Percentiles rank a stretch among this genome's conserved stretches.
Evolutionary conservation across 305 asterid species (phyloP).

Genomic region (Fraxinus angustifolia): DNA sequence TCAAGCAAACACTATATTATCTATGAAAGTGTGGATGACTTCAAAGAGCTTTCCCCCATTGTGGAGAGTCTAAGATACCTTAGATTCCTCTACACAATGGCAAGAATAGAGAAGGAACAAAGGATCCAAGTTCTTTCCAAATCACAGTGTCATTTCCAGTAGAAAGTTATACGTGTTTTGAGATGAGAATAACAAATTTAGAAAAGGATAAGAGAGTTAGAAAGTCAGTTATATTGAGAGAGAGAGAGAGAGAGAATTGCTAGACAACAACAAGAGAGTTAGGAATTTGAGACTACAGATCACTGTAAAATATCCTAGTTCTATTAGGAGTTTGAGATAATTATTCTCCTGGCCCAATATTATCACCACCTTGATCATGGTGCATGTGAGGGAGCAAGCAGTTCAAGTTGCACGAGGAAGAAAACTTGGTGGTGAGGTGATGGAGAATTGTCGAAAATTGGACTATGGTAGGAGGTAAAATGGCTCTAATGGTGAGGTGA

Average conservation of each 20-base stretch:
- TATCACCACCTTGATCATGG: background rate
- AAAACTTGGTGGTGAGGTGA: background rate
- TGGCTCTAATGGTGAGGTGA: background rate
- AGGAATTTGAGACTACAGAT: background rate
- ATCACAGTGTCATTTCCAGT: background rate
- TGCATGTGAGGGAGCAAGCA: background rate
- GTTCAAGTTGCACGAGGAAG: background rate
- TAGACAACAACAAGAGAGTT: background rate
- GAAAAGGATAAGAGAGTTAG: background rate
- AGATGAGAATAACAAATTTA: background rate
- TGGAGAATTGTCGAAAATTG: background rate
- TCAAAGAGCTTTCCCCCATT: background rate
- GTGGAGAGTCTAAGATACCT: background rate
- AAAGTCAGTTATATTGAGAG: background rate
- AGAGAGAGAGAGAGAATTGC: background rate
- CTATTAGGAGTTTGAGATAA: background rate
- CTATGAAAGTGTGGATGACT: background rate
- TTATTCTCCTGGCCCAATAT: background rate
- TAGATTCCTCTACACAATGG: background rate
- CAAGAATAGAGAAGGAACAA: background rate
- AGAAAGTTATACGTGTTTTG: background rate
- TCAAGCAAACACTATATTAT: background rate
- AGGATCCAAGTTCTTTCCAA: background rate
- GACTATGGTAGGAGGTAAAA: background rate
- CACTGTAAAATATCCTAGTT: background rate